Evolutionary conservation across 768 basidiomycete genomes (phyloP), one percentile per base, ranked within the genome.

Genomic region (Artomyces pyxidatus): DNA sequence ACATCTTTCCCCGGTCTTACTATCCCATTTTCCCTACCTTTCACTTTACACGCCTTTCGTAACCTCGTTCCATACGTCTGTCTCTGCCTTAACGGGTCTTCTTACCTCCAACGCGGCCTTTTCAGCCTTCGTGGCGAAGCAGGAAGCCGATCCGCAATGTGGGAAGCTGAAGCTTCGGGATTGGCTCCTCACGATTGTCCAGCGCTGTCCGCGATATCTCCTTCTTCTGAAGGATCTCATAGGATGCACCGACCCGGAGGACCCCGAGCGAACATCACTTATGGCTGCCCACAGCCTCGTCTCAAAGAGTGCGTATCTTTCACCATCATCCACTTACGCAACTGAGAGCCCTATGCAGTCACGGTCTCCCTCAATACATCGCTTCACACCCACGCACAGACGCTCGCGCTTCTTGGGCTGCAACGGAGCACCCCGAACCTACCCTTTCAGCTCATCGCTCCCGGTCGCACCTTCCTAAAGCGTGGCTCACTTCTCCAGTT

Each of bases 11-110:
- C 71, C 79, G 23, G 63, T 85, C 22, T 74, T 94, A 29, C 72
- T 85, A 29, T 75, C 85, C 1, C 90, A 94, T 64, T 88, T 92
- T 53, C 91, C 90, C 0, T 94, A 91, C 61, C 72, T 93, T 14
- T 90, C 89, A 3, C 71, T 93, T 16, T 93, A 92, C 66, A 88
- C 78, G 16, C 89, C 86, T 0, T 92, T 91, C 58, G 74, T 93
- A 45, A 85, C 87, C 10, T 73, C 85, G 0, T 94, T 91, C 61
- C 77, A 86, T 6, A 66, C 78, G 2, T 75, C 82, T 17, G 71
- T 89, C 8, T 68, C 80, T 1, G 68, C 80, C 12, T 71, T 89
- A 44, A 64, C 72, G 5, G 69, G 74, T 29, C 69, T 85, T n/a
- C 70, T 76, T 5, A 70, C 75, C 0, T 78, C 75, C 55, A 79